These are phyloP conservation scores for Gastrodia elata DNA, from an alignment of 106 monocot species.

Conservation along the genomic window DNA sequence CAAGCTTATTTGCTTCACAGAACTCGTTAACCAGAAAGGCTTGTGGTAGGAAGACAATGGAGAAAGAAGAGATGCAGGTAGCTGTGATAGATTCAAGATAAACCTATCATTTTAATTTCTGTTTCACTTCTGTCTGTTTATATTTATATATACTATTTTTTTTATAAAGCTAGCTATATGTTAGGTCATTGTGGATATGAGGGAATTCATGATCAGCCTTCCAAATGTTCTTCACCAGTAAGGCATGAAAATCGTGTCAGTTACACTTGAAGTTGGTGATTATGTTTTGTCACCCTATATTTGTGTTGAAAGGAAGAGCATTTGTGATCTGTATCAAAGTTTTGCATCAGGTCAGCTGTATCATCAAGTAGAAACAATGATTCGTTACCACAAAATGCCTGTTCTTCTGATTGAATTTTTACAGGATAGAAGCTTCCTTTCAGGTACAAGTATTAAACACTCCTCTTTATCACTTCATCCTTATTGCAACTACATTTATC, in stretches of 20 bases:
- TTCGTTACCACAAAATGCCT: slow-evolving; percentile 83
- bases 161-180: neutral
- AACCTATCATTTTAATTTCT: neutral
- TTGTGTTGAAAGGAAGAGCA: slow-evolving; percentile 98
- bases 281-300: slow-evolving; percentile 91
- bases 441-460: slow-evolving; percentile 40
- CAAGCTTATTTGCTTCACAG: slow-evolving; percentile 30
- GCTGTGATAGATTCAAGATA: neutral
- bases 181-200: slow-evolving; percentile 97
- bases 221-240: slow-evolving; percentile 96
- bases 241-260: slow-evolving; percentile 79
- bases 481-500: neutral
- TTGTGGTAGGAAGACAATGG: slow-evolving; percentile 65
- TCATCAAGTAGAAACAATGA: slow-evolving; percentile 93
- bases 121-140: neutral
- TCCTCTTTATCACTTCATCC: neutral
- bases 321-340: slow-evolving; percentile 85
- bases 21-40: slow-evolving; percentile 88
- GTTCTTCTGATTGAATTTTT: slow-evolving; percentile 98
- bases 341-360: slow-evolving; percentile 92
- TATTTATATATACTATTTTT: neutral
- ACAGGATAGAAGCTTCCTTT: slow-evolving; percentile 97
- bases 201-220: slow-evolving; percentile 98
- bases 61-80: slow-evolving; percentile 96
- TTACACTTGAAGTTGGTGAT: slow-evolving; percentile 90